Evolutionary conservation across 2,329 filamentous ascomycete species (phyloP).

Genomic region (Phaeosphaeriaceae sp.): DNA sequence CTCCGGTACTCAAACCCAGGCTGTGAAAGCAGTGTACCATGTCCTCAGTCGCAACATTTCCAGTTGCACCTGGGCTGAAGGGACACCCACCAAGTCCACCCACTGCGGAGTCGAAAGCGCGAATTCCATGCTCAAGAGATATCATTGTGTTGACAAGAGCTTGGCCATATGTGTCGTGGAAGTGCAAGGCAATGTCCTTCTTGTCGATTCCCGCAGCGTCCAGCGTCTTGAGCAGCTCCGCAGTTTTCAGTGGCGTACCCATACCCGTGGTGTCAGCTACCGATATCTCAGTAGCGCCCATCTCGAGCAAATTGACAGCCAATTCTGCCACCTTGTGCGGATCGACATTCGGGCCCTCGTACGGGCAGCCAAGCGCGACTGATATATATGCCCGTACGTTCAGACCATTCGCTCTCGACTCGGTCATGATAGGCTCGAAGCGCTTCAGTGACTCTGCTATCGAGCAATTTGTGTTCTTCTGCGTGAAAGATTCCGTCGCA

Average conservation of each 20-base stretch:
- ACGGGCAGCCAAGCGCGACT: constrained; percentile 78
- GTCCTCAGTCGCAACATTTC: constrained; percentile 86
- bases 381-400: constrained; percentile 80
- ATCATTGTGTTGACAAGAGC: constrained; percentile 84
- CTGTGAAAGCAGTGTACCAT: constrained; percentile 79
- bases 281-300: constrained; percentile 90
- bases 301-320: constrained; percentile 73
- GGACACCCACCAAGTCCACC: constrained; percentile 85
- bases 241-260: constrained; percentile 78
- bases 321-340: constrained; percentile 69
- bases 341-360: constrained; percentile 69
- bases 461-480: constrained; percentile 82
- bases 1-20: constrained; percentile 76
- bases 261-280: constrained; percentile 91
- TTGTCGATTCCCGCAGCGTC: constrained; percentile 71
- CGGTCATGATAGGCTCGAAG: constrained; percentile 74
- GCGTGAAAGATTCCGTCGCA: constrained; percentile 81
- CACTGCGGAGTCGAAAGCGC: constrained; percentile 81
- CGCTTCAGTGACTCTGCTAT: constrained; percentile 75
- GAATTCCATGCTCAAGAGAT: constrained; percentile 77
- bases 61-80: constrained; percentile 84
- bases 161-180: constrained; percentile 89
- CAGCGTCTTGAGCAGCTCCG: constrained; percentile 70
- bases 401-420: constrained; percentile 70
- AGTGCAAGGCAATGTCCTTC: constrained; percentile 80